Evolutionary conservation across 768 basidiomycete genomes (phyloP).

Genomic region (Astraeus odoratus): DNA sequence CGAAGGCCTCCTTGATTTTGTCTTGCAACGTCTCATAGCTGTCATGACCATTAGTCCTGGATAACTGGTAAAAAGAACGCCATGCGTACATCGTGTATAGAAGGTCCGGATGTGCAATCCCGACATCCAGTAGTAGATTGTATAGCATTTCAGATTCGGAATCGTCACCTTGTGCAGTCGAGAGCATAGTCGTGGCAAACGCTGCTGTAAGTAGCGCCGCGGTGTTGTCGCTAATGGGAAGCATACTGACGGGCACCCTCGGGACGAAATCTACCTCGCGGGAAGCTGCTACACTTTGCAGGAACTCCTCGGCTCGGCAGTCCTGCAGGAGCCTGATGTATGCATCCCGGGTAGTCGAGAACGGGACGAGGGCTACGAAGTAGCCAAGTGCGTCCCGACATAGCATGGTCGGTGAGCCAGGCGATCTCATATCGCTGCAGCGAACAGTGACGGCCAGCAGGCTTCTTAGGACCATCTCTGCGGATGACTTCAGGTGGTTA

Average conservation of each 20-base stretch:
- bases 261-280: conserved; percentile 43
- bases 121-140: conserved; percentile 65
- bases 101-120: conserved; percentile 60
- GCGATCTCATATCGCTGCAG: conserved; percentile 30
- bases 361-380: conserved; percentile 71
- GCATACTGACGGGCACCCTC: conserved; percentile 45
- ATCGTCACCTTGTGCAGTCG: conserved; percentile 72
- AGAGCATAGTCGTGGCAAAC: conserved; percentile 69
- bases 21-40: conserved; percentile 77
- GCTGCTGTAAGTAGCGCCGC: conserved; percentile 69
- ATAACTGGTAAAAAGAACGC: conserved; percentile 1
- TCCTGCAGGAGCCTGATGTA: conserved; percentile 60
- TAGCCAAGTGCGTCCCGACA: conserved; percentile 63
- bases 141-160: conserved; percentile 78
- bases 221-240: conserved; percentile 55
- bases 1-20: conserved; percentile 64
- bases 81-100: conserved; percentile 60
- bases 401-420: conserved; percentile 40
- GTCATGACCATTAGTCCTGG: conserved; percentile 4
- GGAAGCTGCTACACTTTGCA: conserved; percentile 31
- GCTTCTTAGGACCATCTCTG: conserved; percentile 54
- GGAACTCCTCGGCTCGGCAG: conserved; percentile 46
- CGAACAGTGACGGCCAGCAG: conserved; percentile 56
- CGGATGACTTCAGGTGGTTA: conserved; percentile 52
- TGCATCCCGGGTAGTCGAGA: conserved; percentile 48